phyloP scores from a whole-genome alignment of 257 asterid genomes.

The Fraxinus cuspidata region DNA sequence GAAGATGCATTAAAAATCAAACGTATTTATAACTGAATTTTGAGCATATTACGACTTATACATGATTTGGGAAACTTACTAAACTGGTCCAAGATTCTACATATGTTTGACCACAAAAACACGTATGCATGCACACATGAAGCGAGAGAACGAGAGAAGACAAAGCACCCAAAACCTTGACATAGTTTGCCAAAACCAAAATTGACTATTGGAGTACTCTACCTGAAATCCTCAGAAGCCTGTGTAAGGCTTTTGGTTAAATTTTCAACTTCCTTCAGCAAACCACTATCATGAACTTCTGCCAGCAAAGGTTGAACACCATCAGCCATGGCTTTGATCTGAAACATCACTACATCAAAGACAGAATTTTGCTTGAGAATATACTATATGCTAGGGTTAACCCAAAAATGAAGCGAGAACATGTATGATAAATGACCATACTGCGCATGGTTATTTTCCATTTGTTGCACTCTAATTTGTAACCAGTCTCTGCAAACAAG shows the following conservation, averaged over 20 bases:
- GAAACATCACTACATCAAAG: constrained; percentile 76
- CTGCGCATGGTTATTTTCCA: constrained; percentile 6
- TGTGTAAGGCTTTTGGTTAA: constrained; percentile 87
- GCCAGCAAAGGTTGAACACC: constrained; percentile 87
- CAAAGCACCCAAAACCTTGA: background rate
- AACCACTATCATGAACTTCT: constrained; percentile 82
- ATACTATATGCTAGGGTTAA: constrained; percentile 24
- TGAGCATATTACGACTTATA: background rate
- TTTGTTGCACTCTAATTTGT: background rate
- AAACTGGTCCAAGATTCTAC: background rate
- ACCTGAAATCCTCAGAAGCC: constrained; percentile 93
- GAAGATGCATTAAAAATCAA: background rate
- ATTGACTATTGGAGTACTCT: constrained; percentile 13
- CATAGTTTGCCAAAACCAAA: background rate
- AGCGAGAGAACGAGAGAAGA: background rate
- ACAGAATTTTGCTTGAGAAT: constrained; percentile 61
- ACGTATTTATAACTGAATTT: background rate
- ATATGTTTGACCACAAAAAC: background rate
- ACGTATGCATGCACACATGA: background rate
- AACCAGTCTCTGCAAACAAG: constrained; percentile 22
- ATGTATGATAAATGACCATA: constrained; percentile 18
- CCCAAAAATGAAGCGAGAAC: constrained; percentile 15
- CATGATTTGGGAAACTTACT: background rate
- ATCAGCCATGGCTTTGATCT: constrained; percentile 94
- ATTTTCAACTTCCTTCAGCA: constrained; percentile 83